Conservation (phyloP, 2,329 filamentous ascomycete genomes). For the Rutstroemia sp. region DNA sequence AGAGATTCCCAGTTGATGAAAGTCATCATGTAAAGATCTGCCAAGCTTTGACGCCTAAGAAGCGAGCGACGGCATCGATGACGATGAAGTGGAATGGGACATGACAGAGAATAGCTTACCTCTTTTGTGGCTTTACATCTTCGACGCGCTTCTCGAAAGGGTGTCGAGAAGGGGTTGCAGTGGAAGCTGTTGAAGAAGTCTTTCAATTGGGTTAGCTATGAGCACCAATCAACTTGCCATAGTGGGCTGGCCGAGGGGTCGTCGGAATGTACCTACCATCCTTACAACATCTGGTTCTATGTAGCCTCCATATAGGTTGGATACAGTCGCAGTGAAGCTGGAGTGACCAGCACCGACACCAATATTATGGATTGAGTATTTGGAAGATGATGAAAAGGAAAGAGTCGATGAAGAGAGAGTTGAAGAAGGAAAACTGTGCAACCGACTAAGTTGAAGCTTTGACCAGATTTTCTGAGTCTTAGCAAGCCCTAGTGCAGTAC, state of each 20-base stretch:
- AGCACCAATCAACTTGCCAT: background rate
- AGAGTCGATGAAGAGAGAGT: background rate
- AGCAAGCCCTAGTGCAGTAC: no score
- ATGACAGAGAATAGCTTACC: constrained; percentile 48
- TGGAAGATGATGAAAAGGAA: background rate
- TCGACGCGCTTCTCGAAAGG: constrained; percentile 75
- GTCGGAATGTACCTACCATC: constrained; percentile 22
- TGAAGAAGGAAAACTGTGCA: background rate
- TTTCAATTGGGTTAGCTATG: constrained; percentile 10
- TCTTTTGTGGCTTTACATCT: constrained; percentile 80
- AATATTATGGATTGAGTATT: background rate
- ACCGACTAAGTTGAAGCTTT: background rate
- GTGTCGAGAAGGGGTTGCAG: constrained; percentile 49
- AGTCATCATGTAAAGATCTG: constrained; percentile 62
- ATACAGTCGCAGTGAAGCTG: constrained; percentile 10
- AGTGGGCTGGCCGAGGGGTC: constrained; percentile 10
- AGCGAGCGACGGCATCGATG: background rate
- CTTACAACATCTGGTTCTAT: constrained; percentile 17
- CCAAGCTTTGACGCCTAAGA: constrained; percentile 16
- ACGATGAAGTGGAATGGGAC: constrained; percentile 4
- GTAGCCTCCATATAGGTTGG: constrained; percentile 19
- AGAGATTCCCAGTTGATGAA: constrained; percentile 99
- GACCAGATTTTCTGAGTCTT: background rate
- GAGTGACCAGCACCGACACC: constrained; percentile 26
- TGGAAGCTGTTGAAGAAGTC: constrained; percentile 45